A percentile compares a stretch with the other conserved stretches of the same genome.
phyloP scores from a whole-genome alignment of 352 stramenopile genomes.

The Aphanomyces euteiches region DNA sequence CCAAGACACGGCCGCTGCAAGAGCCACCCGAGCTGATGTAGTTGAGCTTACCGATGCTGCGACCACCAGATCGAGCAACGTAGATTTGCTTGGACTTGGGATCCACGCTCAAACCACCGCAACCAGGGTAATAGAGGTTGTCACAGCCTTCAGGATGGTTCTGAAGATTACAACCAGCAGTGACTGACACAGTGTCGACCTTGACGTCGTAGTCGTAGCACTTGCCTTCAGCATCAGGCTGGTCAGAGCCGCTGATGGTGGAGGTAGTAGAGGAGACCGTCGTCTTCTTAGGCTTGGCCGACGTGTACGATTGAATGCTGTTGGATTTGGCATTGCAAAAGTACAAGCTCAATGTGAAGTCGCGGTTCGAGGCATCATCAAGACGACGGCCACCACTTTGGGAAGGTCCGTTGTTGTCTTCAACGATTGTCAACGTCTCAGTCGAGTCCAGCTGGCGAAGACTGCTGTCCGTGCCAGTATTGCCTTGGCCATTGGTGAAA shows the following conservation, averaged over 20 bases:
- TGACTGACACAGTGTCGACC: slow-evolving; percentile 59
- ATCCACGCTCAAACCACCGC: slow-evolving; percentile 69
- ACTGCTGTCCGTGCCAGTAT: not conserved
- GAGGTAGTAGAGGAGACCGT: not conserved
- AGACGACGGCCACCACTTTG: slow-evolving; percentile 7
- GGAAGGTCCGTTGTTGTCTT: slow-evolving; percentile 2
- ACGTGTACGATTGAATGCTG: slow-evolving; percentile 27
- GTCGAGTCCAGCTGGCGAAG: not conserved
- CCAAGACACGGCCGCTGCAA: slow-evolving; percentile 70
- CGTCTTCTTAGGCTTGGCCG: not conserved
- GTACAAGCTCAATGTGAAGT: slow-evolving; percentile 11
- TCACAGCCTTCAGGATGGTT: slow-evolving; percentile 55
- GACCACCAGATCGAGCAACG: slow-evolving; percentile 68
- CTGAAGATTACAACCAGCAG: slow-evolving; percentile 59
- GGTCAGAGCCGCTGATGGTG: not conserved
- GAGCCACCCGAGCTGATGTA: slow-evolving; percentile 52
- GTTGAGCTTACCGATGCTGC: slow-evolving; percentile 57
- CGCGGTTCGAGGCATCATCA: slow-evolving; percentile 2
- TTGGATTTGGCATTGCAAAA: slow-evolving; percentile 27
- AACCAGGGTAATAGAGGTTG: slow-evolving; percentile 73
- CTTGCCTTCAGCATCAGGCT: slow-evolving; percentile 23
- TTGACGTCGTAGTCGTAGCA: slow-evolving; percentile 37
- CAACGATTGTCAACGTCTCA: slow-evolving; percentile 3
- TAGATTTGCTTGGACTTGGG: slow-evolving; percentile 58
- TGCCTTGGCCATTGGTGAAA: not conserved